These are phyloP conservation scores for Rhizophagus sp. DNA, from an alignment of 192 early-diverging fungal genomes.

Conservation along the genomic window DNA sequence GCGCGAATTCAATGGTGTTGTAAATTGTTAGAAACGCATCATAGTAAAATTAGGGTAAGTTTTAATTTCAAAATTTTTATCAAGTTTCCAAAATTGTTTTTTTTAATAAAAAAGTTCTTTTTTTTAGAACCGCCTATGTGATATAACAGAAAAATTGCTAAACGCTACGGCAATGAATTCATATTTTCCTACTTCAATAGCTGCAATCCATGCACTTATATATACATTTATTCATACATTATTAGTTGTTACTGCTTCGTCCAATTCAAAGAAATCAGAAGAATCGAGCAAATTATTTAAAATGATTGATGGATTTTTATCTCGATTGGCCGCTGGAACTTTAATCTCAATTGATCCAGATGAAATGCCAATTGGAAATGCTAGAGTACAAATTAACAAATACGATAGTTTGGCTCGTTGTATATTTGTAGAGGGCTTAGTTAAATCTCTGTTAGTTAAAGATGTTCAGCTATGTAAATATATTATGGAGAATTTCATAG, in stretches of 20 bases:
- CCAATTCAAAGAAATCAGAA: not conserved
- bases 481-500: constrained; percentile 22
- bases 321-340: constrained; percentile 24
- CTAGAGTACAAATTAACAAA: constrained; percentile 25
- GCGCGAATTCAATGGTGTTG: constrained; percentile 37
- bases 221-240: constrained; percentile 38
- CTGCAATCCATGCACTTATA: constrained; percentile 38
- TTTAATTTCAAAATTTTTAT: not conserved
- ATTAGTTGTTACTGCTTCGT: constrained; percentile 18
- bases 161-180: constrained; percentile 15
- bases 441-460: constrained; percentile 29
- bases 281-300: not conserved
- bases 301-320: constrained; percentile 21
- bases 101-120: not conserved
- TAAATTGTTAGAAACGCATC: constrained; percentile 27
- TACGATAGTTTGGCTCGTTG: constrained; percentile 27
- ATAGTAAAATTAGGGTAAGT: constrained; percentile 35
- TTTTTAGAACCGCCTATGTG: constrained; percentile 35
- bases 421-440: constrained; percentile 26
- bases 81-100: not conserved
- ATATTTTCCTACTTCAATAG: constrained; percentile 33
- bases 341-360: constrained; percentile 24
- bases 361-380: constrained; percentile 17
- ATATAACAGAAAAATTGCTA: constrained; percentile 31
- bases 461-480: constrained; percentile 17